phyloP scores from a whole-genome alignment of 2,329 filamentous ascomycete species.

The Pyrenophora tritici-repentis region DNA sequence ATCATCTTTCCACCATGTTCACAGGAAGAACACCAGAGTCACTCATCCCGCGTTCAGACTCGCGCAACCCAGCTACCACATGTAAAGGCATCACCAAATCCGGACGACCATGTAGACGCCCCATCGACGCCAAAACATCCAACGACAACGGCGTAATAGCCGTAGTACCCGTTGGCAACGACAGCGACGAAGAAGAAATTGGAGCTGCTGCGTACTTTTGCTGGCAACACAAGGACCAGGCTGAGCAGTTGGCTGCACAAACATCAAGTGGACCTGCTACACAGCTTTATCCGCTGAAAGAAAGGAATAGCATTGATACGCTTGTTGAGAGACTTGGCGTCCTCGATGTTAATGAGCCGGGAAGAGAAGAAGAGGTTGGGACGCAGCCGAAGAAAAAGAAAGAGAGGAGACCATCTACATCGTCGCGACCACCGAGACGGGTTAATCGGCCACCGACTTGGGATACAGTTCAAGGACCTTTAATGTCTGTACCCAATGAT shows the following conservation, averaged over 20 bases:
- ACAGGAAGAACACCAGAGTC: constrained; percentile 72
- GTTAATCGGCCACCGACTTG: constrained; percentile 51
- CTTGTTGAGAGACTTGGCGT: constrained; percentile 79
- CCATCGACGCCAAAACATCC: constrained; percentile 59
- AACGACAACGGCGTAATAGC: constrained; percentile 48
- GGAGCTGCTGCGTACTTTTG: constrained; percentile 73
- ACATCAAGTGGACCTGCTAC: constrained; percentile 37
- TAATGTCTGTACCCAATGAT: constrained; percentile 52
- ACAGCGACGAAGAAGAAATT: constrained; percentile 59
- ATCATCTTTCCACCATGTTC: constrained; percentile 33
- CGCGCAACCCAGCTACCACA: constrained; percentile 79
- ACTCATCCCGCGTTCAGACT: constrained; percentile 77
- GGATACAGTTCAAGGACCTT: constrained; percentile 52
- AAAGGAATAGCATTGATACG: constrained; percentile 82
- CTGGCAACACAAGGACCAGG: constrained; percentile 95
- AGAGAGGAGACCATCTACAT: constrained; percentile 21
- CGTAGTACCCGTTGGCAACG: constrained; percentile 46
- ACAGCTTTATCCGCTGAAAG: constrained; percentile 62
- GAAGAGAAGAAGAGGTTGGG: constrained; percentile 38
- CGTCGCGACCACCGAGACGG: constrained; percentile 24
- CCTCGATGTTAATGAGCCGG: constrained; percentile 62
- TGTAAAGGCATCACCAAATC: constrained; percentile 84
- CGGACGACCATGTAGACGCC: constrained; percentile 81
- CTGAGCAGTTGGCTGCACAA: constrained; percentile 49
- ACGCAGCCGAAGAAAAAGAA: constrained; percentile 34